Base-by-base conservation (phyloP, 78 protist species). In the Fonticula alba region DNA sequence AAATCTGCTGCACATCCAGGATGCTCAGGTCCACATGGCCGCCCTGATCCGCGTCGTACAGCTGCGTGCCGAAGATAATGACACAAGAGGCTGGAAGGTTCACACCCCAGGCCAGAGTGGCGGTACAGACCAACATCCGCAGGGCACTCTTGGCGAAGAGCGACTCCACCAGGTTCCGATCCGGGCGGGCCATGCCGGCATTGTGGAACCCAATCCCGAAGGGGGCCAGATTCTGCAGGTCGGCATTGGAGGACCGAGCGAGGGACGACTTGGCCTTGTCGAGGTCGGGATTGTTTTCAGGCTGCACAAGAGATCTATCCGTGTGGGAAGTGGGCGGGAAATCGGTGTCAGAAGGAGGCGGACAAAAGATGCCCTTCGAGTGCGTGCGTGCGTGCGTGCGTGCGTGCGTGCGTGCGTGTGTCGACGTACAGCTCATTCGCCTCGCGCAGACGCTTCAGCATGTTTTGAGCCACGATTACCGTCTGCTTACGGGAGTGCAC, bases 41-140 rank as follows among this genome's bases (percentile, higher is more conserved):
- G 14, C 67, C 71, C 50, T 17, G 6, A 41, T 65, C 38, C 56
- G 80, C 58, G 41, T 85, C 71, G 65, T 88, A 87, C 37, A 85
- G 22, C 38, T 93, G 77, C 17, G 97, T 92, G 29, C 99, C 99
- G 63, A 81, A 84, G 73, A 94, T 93, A 37, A 94, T 71, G 38
- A 94, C 98, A 0, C 92, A 77, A 56, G 88, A 95, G 2, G 98
- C 96, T 7, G 98, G 98, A 24, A 94, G 66, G 75, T 94, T 94
- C 59, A 94, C 97, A 47, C 98, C 98, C 98, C 98, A 94, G 17
- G 98, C 97, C 1, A 94, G 66, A 0, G 98, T 94, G 7, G 98
- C 95, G 14, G 98, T 94, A 66, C 90, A 86, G 33, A 60, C 53
- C 37, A 94, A 66, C 47, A 89, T 51, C 2, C 36, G 37, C 40